phyloP scores from a whole-genome alignment of 352 stramenopile genomes.

The Elongisporangium prolatum region DNA sequence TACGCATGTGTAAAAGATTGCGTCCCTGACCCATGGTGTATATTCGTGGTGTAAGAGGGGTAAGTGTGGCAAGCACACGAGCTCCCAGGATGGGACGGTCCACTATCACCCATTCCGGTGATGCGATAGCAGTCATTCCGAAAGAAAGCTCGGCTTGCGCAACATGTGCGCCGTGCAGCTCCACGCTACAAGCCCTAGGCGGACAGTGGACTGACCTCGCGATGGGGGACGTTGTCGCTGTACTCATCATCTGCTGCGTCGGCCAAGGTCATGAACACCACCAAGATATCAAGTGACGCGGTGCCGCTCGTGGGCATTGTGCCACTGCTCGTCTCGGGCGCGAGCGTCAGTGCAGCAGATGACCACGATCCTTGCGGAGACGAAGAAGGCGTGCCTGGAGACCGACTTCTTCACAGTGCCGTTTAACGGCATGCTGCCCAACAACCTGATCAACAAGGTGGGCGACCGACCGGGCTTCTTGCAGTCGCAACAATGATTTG shows the following conservation, averaged over 20 bases:
- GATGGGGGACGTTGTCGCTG: slow-evolving; percentile 11
- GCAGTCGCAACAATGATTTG: background rate
- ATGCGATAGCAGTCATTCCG: too few relatives aligned
- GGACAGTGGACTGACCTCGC: slow-evolving; percentile 1
- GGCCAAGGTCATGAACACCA: slow-evolving; percentile 36
- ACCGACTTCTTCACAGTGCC: slow-evolving; percentile 80
- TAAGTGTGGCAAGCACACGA: too few relatives aligned
- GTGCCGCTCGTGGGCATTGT: slow-evolving; percentile 69
- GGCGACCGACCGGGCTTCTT: background rate
- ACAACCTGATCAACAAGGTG: slow-evolving; percentile 42
- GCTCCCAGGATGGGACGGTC: too few relatives aligned
- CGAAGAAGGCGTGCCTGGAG: slow-evolving; percentile 48
- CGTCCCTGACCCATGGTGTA: too few relatives aligned
- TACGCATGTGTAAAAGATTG: too few relatives aligned
- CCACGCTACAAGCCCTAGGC: too few relatives aligned
- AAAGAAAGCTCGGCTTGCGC: too few relatives aligned
- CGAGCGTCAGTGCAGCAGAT: slow-evolving; percentile 19
- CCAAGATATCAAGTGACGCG: slow-evolving; percentile 38
- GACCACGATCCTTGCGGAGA: slow-evolving; percentile 40
- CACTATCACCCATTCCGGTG: too few relatives aligned
- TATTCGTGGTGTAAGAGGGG: too few relatives aligned
- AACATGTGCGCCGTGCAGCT: too few relatives aligned
- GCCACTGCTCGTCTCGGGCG: slow-evolving; percentile 33
- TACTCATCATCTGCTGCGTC: slow-evolving; percentile 4
- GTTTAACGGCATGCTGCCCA: slow-evolving; percentile 45